Conservation (phyloP, 345 rosid genomes). For the Gynandropsis gynandra region DNA sequence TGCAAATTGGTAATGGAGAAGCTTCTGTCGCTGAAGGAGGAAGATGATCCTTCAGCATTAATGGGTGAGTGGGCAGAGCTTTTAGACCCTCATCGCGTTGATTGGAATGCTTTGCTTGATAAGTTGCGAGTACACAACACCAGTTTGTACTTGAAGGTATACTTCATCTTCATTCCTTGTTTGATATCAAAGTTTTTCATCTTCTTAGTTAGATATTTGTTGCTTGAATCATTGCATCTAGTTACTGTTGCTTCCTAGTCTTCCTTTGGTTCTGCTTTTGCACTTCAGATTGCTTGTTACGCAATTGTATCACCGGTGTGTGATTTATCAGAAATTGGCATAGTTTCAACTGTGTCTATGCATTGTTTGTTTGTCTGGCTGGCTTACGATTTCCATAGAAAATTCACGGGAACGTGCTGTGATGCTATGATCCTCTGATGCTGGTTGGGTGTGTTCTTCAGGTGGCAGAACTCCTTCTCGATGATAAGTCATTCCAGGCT, state of each 20-base stretch:
- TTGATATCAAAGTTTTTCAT: not conserved
- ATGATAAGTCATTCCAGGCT: constrained; percentile 58
- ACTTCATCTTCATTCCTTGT: not conserved
- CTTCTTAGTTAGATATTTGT: not conserved
- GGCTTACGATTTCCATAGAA: not conserved
- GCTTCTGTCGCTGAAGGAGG: constrained; percentile 50
- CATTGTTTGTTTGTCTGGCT: too few species aligned
- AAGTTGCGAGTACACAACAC: constrained; percentile 48
- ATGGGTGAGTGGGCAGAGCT: constrained; percentile 75
- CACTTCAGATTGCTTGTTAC: too few species aligned
- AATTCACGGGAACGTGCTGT: not conserved
- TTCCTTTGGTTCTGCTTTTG: too few species aligned
- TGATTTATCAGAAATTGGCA: too few species aligned
- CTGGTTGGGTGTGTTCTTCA: constrained; percentile 30
- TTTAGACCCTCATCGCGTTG: constrained; percentile 65
- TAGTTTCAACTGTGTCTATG: too few species aligned
- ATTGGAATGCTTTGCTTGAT: constrained; percentile 71
- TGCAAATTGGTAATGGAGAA: constrained; percentile 61
- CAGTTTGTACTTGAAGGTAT: constrained; percentile 54
- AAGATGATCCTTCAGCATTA: constrained; percentile 62
- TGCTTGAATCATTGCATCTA: too few species aligned
- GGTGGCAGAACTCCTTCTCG: constrained; percentile 66
- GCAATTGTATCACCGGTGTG: too few species aligned
- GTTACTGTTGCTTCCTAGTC: too few species aligned
- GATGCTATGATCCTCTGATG: constrained; percentile 14